phyloP scores from a whole-genome alignment of 306 rosid species.

The Parietaria judaica region DNA sequence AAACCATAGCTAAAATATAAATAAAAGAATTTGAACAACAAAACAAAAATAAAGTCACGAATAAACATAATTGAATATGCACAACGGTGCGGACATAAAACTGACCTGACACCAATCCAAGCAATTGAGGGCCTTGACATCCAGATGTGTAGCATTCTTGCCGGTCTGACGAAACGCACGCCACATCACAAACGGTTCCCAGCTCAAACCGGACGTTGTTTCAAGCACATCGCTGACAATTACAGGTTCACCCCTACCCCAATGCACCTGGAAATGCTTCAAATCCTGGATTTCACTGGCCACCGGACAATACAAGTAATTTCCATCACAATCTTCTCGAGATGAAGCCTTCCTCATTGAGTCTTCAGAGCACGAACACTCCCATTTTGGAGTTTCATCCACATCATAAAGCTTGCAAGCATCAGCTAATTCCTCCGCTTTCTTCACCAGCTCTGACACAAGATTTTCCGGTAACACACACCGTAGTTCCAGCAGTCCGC shows the following conservation, averaged over 20 bases:
- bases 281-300: conserved; percentile 18
- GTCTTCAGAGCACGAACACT: neutral
- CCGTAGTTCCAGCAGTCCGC: conserved; percentile 21
- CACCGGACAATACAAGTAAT: conserved; percentile 30
- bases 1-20: no score
- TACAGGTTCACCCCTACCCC: conserved; percentile 41
- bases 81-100: neutral
- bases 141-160: conserved; percentile 35
- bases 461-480: conserved; percentile 28
- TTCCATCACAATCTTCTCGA: conserved; percentile 24
- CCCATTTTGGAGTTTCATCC: conserved; percentile 8
- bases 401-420: conserved; percentile 14
- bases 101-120: conserved; percentile 77
- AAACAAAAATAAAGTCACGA: neutral
- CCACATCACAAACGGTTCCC: conserved; percentile 55
- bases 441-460: conserved; percentile 20
- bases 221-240: conserved; percentile 41
- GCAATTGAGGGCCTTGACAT: conserved; percentile 70
- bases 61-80: neutral
- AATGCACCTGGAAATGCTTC: conserved; percentile 35
- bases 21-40: no score
- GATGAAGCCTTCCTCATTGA: conserved; percentile 29
- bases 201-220: conserved; percentile 42
- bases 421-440: conserved; percentile 26
- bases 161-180: conserved; percentile 50